Base-by-base conservation (phyloP, 1,139 yeast genomes). In the Wickerhamomyces sp. region DNA sequence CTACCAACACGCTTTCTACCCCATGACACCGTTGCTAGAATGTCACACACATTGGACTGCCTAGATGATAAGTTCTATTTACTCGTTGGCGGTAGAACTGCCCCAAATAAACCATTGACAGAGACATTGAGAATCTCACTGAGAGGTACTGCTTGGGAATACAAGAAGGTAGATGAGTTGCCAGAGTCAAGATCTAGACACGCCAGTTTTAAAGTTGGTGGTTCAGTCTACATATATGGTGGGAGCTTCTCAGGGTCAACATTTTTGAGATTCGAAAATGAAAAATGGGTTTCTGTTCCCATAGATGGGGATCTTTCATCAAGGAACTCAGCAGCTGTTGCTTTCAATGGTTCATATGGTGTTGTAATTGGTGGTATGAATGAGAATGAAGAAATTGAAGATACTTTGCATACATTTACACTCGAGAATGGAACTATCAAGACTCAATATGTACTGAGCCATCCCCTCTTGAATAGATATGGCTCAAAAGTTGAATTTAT, bases 41-140 rank as follows among this genome's bases (percentile, higher is more conserved):
- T 83, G 78, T 75, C 86, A 50, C 91, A 86, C 55, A 67, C 79
- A 0, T 54, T 79, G 27, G 72, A 78, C 0, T 48, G 59, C 0
- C 44, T 78, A 1, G 54, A 58, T 1, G 56, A 60, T 7, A 57
- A 59, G 0, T 52, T 49, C 2, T 51, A 67, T 0, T 48, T 82
- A 3, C 52, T 84, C n/a, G 66, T 78, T 30, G 95, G 94, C 4
- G 95, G 95, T 3, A 71, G 95, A 50, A 67, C 75, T 4, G 72
- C 80, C 8, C 95, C 95, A 1, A 73, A 75, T 1, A 61, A 63
- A 10, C 65, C 69, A 0, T 61, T 78, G 36, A 40, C 54, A 4
- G 81, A 76, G 44, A 14, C 62, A 2, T 44, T 64, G 3, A 34
- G 14, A 37, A 47, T 27, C 43, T 44, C 50, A 11, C 34, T 52